Conservation (phyloP, 176 grass and related monocot species). For the Triticum aestivum region IWGSC_CS_RefSeq_v2.1 NC_057803.1:36366922-36367421, state of each 20-base stretch:
- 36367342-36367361: neutral
- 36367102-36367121: neutral
- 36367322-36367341: neutral
- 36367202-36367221: neutral
- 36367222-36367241: neutral
- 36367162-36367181: neutral
- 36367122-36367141: neutral
- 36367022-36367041: slow-evolving; percentile 97
- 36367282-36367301: neutral
- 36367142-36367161: neutral
- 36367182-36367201: neutral
- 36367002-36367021: slow-evolving; percentile 86
- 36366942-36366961: slow-evolving; percentile 13
- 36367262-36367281: neutral
- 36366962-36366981: slow-evolving; percentile 53
- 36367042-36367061: slow-evolving; percentile 67
- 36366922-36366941: neutral
- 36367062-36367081: neutral
- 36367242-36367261: neutral
- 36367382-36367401: neutral
- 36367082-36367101: neutral
- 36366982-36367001: slow-evolving; percentile 67
- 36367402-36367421: neutral
- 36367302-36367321: neutral
- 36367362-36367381: neutral